Evolutionary conservation across 805 yeast genomes (phyloP).

Genomic region (Metschnikowia reukaufii): DNA sequence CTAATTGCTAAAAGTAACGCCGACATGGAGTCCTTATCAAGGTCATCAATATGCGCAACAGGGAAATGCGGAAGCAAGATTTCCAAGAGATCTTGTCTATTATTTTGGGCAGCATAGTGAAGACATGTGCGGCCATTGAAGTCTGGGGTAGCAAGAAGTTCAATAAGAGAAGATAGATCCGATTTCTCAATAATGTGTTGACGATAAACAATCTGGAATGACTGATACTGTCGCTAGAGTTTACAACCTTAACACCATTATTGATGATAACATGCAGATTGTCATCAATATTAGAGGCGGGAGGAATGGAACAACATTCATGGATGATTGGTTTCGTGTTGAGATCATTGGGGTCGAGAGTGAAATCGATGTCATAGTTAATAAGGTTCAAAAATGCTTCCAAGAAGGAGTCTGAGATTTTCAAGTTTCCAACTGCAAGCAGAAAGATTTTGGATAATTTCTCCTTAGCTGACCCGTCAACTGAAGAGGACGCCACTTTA

Average conservation of each 20-base stretch:
- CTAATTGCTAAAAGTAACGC: conserved; percentile 80
- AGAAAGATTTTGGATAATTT: conserved; percentile 70
- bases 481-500: conserved; percentile 29
- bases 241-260: conserved; percentile 43
- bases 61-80: conserved; percentile 42
- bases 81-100: conserved; percentile 44
- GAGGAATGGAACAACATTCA: conserved; percentile 52
- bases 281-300: conserved; percentile 33
- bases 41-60: conserved; percentile 41
- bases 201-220: conserved; percentile 41
- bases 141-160: conserved; percentile 47
- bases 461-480: conserved; percentile 18
- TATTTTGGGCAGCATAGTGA: conserved; percentile 76
- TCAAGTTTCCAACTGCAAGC: conserved; percentile 61
- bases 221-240: conserved; percentile 36
- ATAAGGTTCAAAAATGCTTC: conserved; percentile 48
- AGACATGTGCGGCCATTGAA: conserved; percentile 77
- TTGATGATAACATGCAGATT: conserved; percentile 38
- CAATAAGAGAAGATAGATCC: conserved; percentile 16
- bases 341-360: conserved; percentile 61
- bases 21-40: conserved; percentile 76
- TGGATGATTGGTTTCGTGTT: conserved; percentile 71
- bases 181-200: conserved; percentile 29
- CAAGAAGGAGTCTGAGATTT: conserved; percentile 62
- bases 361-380: conserved; percentile 54